phyloP scores from a whole-genome alignment of 306 rosid genomes.

The Cucurbita ficifolia region DNA sequence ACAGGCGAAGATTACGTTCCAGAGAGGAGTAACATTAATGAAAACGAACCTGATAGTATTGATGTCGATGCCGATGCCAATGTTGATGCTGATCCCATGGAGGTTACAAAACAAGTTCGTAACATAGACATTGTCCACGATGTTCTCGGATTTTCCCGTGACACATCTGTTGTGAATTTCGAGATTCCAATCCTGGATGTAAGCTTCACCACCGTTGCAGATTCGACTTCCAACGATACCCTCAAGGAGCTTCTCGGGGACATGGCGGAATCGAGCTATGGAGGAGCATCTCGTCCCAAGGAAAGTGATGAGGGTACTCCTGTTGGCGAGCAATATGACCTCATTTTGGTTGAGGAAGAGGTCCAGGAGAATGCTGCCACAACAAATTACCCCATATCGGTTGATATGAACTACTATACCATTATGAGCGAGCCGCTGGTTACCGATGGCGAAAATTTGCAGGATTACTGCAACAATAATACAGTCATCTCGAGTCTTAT shows the following conservation, averaged over 20 bases:
- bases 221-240: slow-evolving; percentile 6
- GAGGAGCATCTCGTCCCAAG: slow-evolving; percentile 11
- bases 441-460: slow-evolving; percentile 17
- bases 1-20: slow-evolving; percentile 7
- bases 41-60: slow-evolving; percentile 6
- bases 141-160: slow-evolving; percentile 41
- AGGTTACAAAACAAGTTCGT: slow-evolving; percentile 11
- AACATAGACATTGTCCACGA: slow-evolving; percentile 35
- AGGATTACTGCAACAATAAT: slow-evolving; percentile 22
- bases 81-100: slow-evolving; percentile 2
- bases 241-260: slow-evolving; percentile 44
- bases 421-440: slow-evolving; percentile 19
- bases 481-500: slow-evolving; percentile 30
- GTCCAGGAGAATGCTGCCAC: slow-evolving; percentile 12
- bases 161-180: slow-evolving; percentile 43
- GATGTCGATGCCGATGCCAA: background rate
- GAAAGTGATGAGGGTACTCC: slow-evolving; percentile 17
- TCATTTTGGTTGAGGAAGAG: slow-evolving; percentile 36
- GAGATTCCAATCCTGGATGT: slow-evolving; percentile 59
- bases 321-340: slow-evolving; percentile 19
- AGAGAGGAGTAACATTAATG: background rate
- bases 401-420: slow-evolving; percentile 28
- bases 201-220: slow-evolving; percentile 32
- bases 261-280: slow-evolving; percentile 16
- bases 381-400: slow-evolving; percentile 12